These are phyloP conservation scores for Bauhinia variegata DNA, from an alignment of 306 rosid genomes.

Conservation along the genomic window DNA sequence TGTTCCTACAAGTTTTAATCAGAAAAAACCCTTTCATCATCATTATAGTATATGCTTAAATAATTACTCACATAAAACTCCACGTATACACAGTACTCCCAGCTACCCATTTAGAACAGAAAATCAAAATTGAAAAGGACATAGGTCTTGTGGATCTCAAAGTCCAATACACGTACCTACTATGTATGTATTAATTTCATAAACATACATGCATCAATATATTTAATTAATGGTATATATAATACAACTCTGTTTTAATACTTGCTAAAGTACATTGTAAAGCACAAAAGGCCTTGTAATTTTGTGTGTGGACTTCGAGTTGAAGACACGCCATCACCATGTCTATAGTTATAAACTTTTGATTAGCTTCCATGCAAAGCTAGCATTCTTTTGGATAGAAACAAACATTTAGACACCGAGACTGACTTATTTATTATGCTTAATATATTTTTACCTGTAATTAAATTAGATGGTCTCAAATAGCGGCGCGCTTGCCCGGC, in stretches of 20 bases:
- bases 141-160: conserved; percentile 18
- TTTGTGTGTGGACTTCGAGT: conserved; percentile 45
- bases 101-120: too few relatives aligned
- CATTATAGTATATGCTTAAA: too few relatives aligned
- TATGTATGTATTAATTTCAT: conserved; percentile 24
- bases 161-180: conserved; percentile 11
- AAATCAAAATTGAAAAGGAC: conserved; percentile 16
- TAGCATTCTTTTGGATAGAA: conserved; percentile 27
- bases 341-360: neutral
- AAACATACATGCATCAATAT: conserved; percentile 41
- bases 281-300: conserved; percentile 32
- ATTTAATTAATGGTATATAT: conserved; percentile 2
- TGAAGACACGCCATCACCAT: conserved; percentile 54
- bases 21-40: too few relatives aligned
- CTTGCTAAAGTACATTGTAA: conserved; percentile 18
- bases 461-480: conserved; percentile 95
- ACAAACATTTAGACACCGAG: conserved; percentile 2
- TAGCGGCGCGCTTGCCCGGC: conserved; percentile 90
- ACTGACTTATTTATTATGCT: conserved; percentile 27
- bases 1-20: too few relatives aligned
- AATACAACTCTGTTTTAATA: neutral
- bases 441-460: neutral
- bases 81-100: too few relatives aligned
- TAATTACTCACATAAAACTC: too few relatives aligned
- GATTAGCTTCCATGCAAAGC: conserved; percentile 53